These are phyloP conservation scores for Ustilago esculenta DNA, from an alignment of 1,284 basidiomycete genomes.

Conservation along the genomic window DNA sequence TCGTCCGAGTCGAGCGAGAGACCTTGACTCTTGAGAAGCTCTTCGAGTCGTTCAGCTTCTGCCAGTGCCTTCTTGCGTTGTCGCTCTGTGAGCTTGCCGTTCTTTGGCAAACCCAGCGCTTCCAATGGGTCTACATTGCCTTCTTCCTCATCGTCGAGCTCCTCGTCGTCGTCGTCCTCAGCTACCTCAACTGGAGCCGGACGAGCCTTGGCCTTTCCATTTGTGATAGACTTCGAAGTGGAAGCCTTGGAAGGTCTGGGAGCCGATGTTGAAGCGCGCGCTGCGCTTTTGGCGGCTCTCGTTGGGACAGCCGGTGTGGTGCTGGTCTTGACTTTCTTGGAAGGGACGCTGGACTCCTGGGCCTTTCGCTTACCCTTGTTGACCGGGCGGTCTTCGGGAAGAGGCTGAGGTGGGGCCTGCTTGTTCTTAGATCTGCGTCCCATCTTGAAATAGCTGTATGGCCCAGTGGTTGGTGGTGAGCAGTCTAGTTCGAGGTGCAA, in stretches of 20 bases:
- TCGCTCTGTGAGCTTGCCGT: slow-evolving; percentile 58
- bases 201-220: slow-evolving; percentile 26
- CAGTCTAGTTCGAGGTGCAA: too few species aligned
- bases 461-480: slow-evolving; percentile 4
- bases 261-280: slow-evolving; percentile 66
- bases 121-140: slow-evolving; percentile 45
- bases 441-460: slow-evolving; percentile 70
- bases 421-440: slow-evolving; percentile 91
- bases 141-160: slow-evolving; percentile 31
- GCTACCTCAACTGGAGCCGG: slow-evolving; percentile 42
- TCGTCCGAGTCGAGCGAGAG: slow-evolving; percentile 55
- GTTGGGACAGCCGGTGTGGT: slow-evolving; percentile 9
- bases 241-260: slow-evolving; percentile 57
- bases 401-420: slow-evolving; percentile 79
- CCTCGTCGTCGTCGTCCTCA: slow-evolving; percentile 60
- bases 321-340: slow-evolving; percentile 48
- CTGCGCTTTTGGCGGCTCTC: slow-evolving; percentile 47
- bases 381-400: slow-evolving; percentile 70
- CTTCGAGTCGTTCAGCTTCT: slow-evolving; percentile 65
- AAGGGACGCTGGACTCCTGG: slow-evolving; percentile 55
- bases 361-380: slow-evolving; percentile 68
- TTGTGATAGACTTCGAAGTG: slow-evolving; percentile 10
- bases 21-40: slow-evolving; percentile 63
- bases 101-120: slow-evolving; percentile 52
- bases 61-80: slow-evolving; percentile 65